phyloP scores from a whole-genome alignment of 257 asterid species.

The Petunia axillaris region DNA sequence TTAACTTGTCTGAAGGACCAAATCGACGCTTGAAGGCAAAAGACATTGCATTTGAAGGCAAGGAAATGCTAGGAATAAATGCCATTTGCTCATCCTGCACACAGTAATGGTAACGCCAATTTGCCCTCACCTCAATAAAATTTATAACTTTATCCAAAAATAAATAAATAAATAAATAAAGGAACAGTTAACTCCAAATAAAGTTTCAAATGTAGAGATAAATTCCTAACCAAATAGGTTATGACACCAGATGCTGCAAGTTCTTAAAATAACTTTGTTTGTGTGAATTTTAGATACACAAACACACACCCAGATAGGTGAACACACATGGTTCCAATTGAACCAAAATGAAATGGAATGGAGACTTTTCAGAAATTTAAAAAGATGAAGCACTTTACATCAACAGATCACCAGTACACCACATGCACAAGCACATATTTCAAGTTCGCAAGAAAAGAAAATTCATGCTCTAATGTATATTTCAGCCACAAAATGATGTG shows the following conservation, averaged over 20 bases:
- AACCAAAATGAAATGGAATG: not conserved
- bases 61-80: slow-evolving; percentile 72
- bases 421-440: not conserved
- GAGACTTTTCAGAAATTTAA: not conserved
- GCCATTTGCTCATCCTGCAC: slow-evolving; percentile 87
- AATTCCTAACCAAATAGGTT: not conserved
- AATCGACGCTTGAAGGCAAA: slow-evolving; percentile 84
- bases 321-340: not conserved
- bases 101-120: too few species aligned
- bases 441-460: not conserved
- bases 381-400: not conserved
- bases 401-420: not conserved
- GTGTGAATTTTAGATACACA: not conserved
- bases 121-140: too few species aligned
- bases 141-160: too few species aligned
- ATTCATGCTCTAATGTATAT: not conserved
- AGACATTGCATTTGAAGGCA: slow-evolving; percentile 81
- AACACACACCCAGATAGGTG: not conserved
- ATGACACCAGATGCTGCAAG: slow-evolving; percentile 21
- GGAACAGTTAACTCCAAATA: slow-evolving; percentile 25
- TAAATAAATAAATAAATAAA: not conserved
- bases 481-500: not conserved
- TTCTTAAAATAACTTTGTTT: not conserved
- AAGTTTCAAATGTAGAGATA: slow-evolving; percentile 22
- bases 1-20: slow-evolving; percentile 84